Conservation (phyloP, 306 rosid genomes). For the Dalbergia oliveri region DNA sequence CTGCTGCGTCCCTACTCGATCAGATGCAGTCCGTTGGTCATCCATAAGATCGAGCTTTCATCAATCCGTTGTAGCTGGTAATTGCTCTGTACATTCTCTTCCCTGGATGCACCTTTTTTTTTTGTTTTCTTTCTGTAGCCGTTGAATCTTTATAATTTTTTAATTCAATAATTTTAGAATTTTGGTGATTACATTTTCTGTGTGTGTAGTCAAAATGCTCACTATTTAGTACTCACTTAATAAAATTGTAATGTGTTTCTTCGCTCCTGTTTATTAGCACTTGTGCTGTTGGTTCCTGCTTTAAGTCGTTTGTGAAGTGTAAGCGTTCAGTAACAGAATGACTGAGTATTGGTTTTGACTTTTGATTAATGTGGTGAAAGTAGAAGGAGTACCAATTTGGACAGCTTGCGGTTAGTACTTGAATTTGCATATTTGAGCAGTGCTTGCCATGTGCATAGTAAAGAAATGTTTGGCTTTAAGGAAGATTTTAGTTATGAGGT, state of each 20-base stretch:
- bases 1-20: not conserved
- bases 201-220: not conserved
- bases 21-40: not conserved
- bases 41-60: not conserved
- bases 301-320: not conserved
- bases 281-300: conserved; percentile 5
- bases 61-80: not conserved
- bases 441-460: not conserved
- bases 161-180: not conserved
- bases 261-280: not conserved
- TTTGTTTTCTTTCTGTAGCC: conserved; percentile 11
- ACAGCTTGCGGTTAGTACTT: conserved; percentile 1
- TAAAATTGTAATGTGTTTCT: conserved; percentile 2
- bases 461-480: conserved; percentile 5
- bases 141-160: not conserved
- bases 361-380: not conserved
- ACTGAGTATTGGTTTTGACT: conserved; percentile 1
- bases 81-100: not conserved
- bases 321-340: conserved; percentile 5
- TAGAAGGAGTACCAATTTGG: not conserved
- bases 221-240: not conserved
- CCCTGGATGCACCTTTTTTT: not conserved
- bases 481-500: not conserved
- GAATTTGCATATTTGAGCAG: conserved; percentile 10
- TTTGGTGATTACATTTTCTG: not conserved